Conservation (phyloP, 257 asterid genomes). For the Parsonsia alboflavescens region DNA sequence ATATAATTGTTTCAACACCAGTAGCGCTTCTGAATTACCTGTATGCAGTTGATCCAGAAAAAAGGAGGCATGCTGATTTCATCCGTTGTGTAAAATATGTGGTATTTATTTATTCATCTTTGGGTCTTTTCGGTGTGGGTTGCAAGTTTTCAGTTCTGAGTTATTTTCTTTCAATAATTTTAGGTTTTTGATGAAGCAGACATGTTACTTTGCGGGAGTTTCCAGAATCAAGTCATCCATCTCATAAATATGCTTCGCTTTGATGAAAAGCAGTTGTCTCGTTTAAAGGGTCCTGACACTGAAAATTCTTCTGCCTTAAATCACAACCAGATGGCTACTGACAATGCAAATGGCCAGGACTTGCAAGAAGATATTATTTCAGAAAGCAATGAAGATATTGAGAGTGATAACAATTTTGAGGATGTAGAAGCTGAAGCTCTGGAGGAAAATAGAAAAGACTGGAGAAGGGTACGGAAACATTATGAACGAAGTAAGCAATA, state of each 20-base stretch:
- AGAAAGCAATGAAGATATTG: conserved; percentile 43
- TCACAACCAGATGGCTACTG: conserved; percentile 24
- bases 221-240: conserved; percentile 88
- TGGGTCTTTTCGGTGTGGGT: background rate
- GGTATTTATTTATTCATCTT: conserved; percentile 40
- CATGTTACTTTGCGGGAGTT: conserved; percentile 89
- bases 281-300: conserved; percentile 30
- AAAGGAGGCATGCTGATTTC: conserved; percentile 41
- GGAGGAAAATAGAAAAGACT: conserved; percentile 46
- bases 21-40: conserved; percentile 84
- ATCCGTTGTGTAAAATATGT: conserved; percentile 72
- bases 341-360: conserved; percentile 33
- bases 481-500: conserved; percentile 90
- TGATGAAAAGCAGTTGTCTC: conserved; percentile 84
- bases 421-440: conserved; percentile 31
- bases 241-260: conserved; percentile 85
- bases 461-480: conserved; percentile 82
- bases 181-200: conserved; percentile 99
- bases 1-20: conserved; percentile 85
- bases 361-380: conserved; percentile 31
- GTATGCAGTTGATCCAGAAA: conserved; percentile 65
- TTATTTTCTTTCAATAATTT: conserved; percentile 8
- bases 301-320: conserved; percentile 18
- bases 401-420: conserved; percentile 28
- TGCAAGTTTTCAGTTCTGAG: conserved; percentile 12